Evolutionary conservation across 768 basidiomycete genomes (phyloP).

Genomic region (Termitomyces sp.): DNA sequence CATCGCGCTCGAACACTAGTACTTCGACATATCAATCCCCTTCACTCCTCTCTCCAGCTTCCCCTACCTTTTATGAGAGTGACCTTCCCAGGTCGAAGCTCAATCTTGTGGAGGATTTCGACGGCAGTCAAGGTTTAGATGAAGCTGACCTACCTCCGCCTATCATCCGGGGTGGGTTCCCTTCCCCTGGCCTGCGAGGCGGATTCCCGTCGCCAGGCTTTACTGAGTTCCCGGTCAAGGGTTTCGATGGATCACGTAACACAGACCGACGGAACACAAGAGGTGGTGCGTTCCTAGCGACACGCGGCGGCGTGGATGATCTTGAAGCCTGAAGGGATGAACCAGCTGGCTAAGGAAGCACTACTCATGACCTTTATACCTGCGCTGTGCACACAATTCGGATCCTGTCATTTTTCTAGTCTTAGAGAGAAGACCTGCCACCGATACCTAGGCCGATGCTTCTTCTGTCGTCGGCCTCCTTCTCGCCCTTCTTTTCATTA

Average conservation of each 20-base stretch:
- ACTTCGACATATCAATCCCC: constrained; percentile 41
- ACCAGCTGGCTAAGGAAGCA: background rate
- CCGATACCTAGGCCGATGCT: background rate
- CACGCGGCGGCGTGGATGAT: constrained; percentile 7
- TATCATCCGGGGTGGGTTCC: constrained; percentile 2
- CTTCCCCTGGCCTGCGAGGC: constrained; percentile 5
- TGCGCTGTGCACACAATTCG: background rate
- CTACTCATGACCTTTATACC: background rate
- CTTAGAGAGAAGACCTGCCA: constrained; percentile 10
- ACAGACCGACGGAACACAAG: constrained; percentile 8
- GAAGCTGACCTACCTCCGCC: constrained; percentile 12
- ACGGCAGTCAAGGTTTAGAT: constrained; percentile 13
- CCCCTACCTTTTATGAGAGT: constrained; percentile 24
- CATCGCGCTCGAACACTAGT: constrained; percentile 22
- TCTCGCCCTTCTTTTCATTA: background rate
- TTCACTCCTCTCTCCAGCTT: constrained; percentile 36
- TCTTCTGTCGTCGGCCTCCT: background rate
- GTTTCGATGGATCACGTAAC: constrained; percentile 6
- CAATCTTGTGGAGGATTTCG: constrained; percentile 8
- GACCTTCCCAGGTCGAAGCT: constrained; percentile 2
- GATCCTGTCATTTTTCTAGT: background rate
- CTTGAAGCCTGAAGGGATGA: constrained; percentile 5
- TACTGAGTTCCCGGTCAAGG: constrained; percentile 1
- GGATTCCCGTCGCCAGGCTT: constrained; percentile 8
- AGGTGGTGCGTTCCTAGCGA: constrained; percentile 18